Base-by-base conservation (phyloP, 352 stramenopile genomes). In the Pythium aquatile region DNA sequence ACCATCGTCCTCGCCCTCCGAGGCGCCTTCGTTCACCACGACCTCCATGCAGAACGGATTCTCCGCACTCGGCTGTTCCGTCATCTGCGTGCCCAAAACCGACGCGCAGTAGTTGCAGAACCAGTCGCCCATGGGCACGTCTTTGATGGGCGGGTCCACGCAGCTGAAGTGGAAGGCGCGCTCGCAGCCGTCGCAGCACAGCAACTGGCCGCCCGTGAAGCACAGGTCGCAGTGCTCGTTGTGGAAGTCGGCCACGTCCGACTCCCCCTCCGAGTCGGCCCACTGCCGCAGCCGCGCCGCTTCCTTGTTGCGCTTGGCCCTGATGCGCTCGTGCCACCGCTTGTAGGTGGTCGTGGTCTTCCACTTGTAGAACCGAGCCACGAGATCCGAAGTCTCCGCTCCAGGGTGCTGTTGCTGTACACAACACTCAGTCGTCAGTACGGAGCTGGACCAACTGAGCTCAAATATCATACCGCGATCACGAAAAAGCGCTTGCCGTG, bases 101-200 rank as follows among this genome's bases (percentile, higher is more conserved):
- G 47, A 11, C 4, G 73, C 65, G 55, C 82, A 91, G 33, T 74
- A 44, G 24, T 42, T 26, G 49, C 83, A 91, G 56, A 79, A 91
- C 80, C 80, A 91, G 61, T 92, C 81, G 60, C 74, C 69, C 47
- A 73, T 74, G 16, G 74, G 76, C 29, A 85, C 42, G 58, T 81
- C 76, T 24, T 76, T 72, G 58, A 90, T 88, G 48, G 80, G 78
- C 24, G 82, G 77, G 16, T 79, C 76, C n/a, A 88, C 79, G 60
- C 83, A 91, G 55, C 76, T 85, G 39, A 88, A 81, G 49, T 91
- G 83, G 51, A 85, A 91, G 30, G 83, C 81, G 55, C 83, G 83
- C 44, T 83, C 61, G 63, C 83, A 91, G 48, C 83, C 83, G 42
- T 90, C 77, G 32, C 83, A 91, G 59, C 79, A 89, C 9, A 89